phyloP scores from a whole-genome alignment of 768 basidiomycete species.

The Psilocybe cyanescens region DNA sequence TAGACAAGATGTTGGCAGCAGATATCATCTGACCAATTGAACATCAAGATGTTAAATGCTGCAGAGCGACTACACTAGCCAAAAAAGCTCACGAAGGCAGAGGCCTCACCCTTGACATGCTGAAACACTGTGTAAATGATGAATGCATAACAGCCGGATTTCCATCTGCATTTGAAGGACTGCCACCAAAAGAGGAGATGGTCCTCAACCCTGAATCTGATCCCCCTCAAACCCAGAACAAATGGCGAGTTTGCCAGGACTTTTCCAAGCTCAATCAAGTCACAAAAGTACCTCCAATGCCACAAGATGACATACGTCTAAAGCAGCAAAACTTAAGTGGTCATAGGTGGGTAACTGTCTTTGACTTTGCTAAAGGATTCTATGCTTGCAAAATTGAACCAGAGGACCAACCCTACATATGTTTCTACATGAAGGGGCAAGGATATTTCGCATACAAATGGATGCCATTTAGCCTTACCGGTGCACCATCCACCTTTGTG shows the following conservation, averaged over 20 bases:
- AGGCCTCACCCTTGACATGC: too few species aligned
- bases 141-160: too few species aligned
- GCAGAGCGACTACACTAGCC: too few species aligned
- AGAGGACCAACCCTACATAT: slow-evolving; percentile 28
- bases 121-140: too few species aligned
- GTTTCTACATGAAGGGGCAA: slow-evolving; percentile 39
- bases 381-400: slow-evolving; percentile 23
- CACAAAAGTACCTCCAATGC: slow-evolving; percentile 31
- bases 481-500: slow-evolving; percentile 38
- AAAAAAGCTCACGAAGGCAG: too few species aligned
- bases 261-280: slow-evolving; percentile 37
- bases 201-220: neutral
- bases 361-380: slow-evolving; percentile 45
- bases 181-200: slow-evolving; percentile 20
- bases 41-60: too few species aligned
- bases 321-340: slow-evolving; percentile 41
- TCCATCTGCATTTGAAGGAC: slow-evolving; percentile 10
- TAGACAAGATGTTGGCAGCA: too few species aligned
- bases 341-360: slow-evolving; percentile 28
- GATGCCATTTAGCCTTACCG: slow-evolving; percentile 46
- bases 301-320: slow-evolving; percentile 38
- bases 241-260: slow-evolving; percentile 43
- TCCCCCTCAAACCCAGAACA: slow-evolving; percentile 4
- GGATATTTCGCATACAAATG: slow-evolving; percentile 37
- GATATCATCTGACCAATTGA: too few species aligned